Conservation (phyloP, 495 filamentous ascomycete genomes). For the Apodospora peruviana region DNA sequence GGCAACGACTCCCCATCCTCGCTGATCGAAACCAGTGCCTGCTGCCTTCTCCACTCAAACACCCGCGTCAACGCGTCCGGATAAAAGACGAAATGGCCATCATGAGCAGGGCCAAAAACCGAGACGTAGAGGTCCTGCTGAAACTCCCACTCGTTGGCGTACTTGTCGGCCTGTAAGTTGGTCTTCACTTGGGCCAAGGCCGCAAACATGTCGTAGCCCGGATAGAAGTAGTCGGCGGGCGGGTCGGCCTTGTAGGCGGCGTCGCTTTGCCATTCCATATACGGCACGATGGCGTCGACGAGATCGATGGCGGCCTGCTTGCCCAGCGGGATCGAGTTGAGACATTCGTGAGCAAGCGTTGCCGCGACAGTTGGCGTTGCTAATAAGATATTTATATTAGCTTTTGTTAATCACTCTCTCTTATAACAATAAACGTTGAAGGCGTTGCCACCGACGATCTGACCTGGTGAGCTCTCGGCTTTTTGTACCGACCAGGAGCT, state of each 20-base stretch:
- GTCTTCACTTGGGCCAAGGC: slow-evolving; percentile 28
- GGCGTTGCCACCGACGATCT: too few relatives aligned
- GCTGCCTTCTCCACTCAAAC: slow-evolving; percentile 18
- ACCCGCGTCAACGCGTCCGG: slow-evolving; percentile 18
- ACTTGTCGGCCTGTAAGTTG: slow-evolving; percentile 23
- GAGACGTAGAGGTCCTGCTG: slow-evolving; percentile 36
- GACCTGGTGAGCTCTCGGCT: slow-evolving; percentile 3
- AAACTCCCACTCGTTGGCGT: slow-evolving; percentile 46
- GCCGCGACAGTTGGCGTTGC: slow-evolving; percentile 19
- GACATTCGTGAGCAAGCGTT: slow-evolving; percentile 21
- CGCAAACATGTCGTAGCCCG: slow-evolving; percentile 29
- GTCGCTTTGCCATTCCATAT: slow-evolving; percentile 33
- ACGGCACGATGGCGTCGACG: slow-evolving; percentile 25
- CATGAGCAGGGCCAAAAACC: slow-evolving; percentile 38
- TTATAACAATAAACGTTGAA: too few relatives aligned
- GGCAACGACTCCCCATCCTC: slow-evolving; percentile 21
- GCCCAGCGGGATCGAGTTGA: slow-evolving; percentile 25
- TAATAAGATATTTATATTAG: not conserved
- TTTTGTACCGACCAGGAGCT: slow-evolving; percentile 33
- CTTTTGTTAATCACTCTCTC: too few relatives aligned
- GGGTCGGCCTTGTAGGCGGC: slow-evolving; percentile 39
- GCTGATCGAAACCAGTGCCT: slow-evolving; percentile 24
- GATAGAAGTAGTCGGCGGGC: slow-evolving; percentile 28
- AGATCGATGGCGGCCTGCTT: slow-evolving; percentile 22
- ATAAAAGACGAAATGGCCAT: slow-evolving; percentile 39